Evolutionary conservation across 306 rosid genomes (phyloP).

Genomic region (Dryas octopetala): DNA sequence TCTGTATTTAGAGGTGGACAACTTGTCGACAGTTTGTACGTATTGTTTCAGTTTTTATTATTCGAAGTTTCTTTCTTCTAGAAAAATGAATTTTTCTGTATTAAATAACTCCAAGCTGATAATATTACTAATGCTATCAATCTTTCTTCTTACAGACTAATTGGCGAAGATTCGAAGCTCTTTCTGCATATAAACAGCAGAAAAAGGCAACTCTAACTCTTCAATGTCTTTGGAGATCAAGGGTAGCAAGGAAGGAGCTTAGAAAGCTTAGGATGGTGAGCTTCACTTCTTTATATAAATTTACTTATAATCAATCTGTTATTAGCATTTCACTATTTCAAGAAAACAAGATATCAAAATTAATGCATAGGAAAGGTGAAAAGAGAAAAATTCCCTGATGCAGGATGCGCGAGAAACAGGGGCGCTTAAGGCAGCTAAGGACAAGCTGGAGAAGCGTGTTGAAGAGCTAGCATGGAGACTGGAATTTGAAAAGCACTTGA

Average conservation of each 20-base stretch:
- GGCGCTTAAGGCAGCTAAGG: slow-evolving; percentile 92
- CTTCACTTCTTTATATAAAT: slow-evolving; percentile 4
- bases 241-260: slow-evolving; percentile 78
- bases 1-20: too few species aligned
- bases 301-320: slow-evolving; percentile 4
- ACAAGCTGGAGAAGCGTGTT: slow-evolving; percentile 90
- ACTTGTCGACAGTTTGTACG: too few species aligned
- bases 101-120: neutral
- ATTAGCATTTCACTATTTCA: slow-evolving; percentile 2
- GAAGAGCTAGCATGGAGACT: slow-evolving; percentile 90
- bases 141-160: slow-evolving; percentile 51
- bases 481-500: slow-evolving; percentile 74
- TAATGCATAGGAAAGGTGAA: slow-evolving; percentile 23
- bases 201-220: slow-evolving; percentile 59
- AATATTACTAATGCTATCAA: slow-evolving; percentile 8
- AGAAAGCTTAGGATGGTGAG: slow-evolving; percentile 67
- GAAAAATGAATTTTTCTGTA: too few species aligned
- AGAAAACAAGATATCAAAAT: slow-evolving; percentile 8
- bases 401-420: slow-evolving; percentile 94
- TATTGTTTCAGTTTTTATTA: too few species aligned
- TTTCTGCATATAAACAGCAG: slow-evolving; percentile 56
- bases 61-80: too few species aligned
- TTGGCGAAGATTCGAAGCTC: slow-evolving; percentile 72
- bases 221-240: slow-evolving; percentile 87
- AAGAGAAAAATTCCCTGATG: slow-evolving; percentile 13